Evolutionary conservation across 345 rosid genomes (phyloP), one percentile per base, ranked within the genome.

Genomic region (Clarkia xantiana): DNA sequence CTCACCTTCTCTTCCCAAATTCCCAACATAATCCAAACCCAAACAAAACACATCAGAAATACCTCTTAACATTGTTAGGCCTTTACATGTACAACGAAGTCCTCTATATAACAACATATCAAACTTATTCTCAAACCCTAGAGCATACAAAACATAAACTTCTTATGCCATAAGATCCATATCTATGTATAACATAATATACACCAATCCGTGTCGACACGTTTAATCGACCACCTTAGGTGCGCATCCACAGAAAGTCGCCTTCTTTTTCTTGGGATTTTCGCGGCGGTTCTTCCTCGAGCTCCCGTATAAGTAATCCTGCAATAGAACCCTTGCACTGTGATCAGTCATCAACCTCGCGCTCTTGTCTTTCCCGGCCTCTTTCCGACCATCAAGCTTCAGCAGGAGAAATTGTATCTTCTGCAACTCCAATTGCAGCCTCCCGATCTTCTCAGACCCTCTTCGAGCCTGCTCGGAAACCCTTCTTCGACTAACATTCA

Each of bases 351-450:
- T 14, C 10, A 55, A 48, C 66, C 66, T 75, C 39, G 78, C 54
- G 54, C 65, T 76, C 57, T 59, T 73, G 0, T 71, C 87, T 55
- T 58, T 60, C 59, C 78, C 36, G 9, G 5, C 68, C 64, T 69
- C 78, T 60, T 72, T 76, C 45, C 77, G 79, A 46, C 67, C 89
- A 12, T 91, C 94, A 10, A 82, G 57, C 70, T 82, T 84, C 67
- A 77, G 47, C 41, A 93, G 56, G 42, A 87, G 63, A 64, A 74
- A 75, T 74, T 84, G 97, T 50, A 93, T 46, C 64, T 81, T 87
- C 74, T 84, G 95, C 69, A 87, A 79, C 76, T 93, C 97, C 62
- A 84, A 48, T 65, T 93, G 95, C 67, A 93, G 67, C 58, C 84
- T 67, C 15, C 94, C 88, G 10, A 82, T 77, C 75, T 76, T 87